These are phyloP conservation scores for Coemansia sp. DNA, from an alignment of 192 early-diverging fungal genomes.

Conservation along the genomic window DNA sequence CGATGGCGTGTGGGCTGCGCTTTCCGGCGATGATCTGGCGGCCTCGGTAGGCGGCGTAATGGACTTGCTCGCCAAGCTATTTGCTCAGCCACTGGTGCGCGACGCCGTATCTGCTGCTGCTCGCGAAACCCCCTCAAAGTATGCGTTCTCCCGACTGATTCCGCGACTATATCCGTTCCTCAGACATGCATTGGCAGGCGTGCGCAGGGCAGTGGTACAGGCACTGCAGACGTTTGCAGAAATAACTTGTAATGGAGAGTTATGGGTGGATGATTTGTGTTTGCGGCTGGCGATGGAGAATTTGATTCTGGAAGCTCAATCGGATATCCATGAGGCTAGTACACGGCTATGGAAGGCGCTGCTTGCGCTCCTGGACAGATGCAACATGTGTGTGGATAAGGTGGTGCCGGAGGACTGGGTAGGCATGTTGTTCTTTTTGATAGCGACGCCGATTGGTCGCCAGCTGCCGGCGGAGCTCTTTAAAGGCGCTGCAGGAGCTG, in stretches of 20 bases:
- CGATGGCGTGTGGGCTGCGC: conserved; percentile 78
- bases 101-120: conserved; percentile 16
- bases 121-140: conserved; percentile 6
- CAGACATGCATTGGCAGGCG: conserved; percentile 82
- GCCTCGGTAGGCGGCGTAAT: conserved; percentile 88
- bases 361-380: conserved; percentile 26
- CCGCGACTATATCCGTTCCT: conserved; percentile 93
- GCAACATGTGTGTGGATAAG: conserved; percentile 16
- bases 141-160: conserved; percentile 59
- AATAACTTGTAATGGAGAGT: conserved; percentile 22
- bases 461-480: conserved; percentile 60
- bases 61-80: conserved; percentile 85
- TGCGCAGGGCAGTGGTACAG: conserved; percentile 79
- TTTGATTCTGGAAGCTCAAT: conserved; percentile 81
- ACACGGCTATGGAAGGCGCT: conserved; percentile 66
- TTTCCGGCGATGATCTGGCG: conserved; percentile 90
- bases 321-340: conserved; percentile 29
- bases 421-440: conserved; percentile 61
- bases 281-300: conserved; percentile 87
- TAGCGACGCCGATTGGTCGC: conserved; percentile 85
- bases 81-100: conserved; percentile 50
- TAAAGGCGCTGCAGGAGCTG: conserved; percentile 10
- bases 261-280: conserved; percentile 70
- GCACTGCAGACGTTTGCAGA: conserved; percentile 69
- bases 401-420: conserved; percentile 21